Percentiles rank a stretch among this genome's conserved stretches.
Conservation (phyloP, 2,329 filamentous ascomycete species). For the Epichloe sibirici region DNA sequence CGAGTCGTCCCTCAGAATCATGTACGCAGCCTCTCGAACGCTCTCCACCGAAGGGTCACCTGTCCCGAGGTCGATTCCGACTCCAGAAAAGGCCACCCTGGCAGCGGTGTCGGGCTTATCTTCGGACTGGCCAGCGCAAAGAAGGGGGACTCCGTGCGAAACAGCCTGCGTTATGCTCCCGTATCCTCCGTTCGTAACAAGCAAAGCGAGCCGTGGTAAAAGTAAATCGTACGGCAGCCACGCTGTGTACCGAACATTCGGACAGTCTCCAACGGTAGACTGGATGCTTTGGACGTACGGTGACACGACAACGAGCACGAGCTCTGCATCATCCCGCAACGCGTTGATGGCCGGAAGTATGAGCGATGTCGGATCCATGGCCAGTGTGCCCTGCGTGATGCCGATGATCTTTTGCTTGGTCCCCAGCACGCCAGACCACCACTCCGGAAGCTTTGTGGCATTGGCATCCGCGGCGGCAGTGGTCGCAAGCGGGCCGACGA, state of each 20-base stretch:
- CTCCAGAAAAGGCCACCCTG: constrained; percentile 19
- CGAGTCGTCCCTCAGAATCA: constrained; percentile 14
- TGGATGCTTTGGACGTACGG: constrained; percentile 17
- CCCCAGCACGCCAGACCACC: constrained; percentile 19
- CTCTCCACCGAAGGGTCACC: constrained; percentile 18
- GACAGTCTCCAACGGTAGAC: constrained; percentile 8
- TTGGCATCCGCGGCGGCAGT: constrained; percentile 8
- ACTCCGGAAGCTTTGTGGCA: constrained; percentile 15
- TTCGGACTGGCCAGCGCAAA: constrained; percentile 24
- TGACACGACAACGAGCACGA: constrained; percentile 22
- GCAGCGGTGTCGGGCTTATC: constrained; percentile 26
- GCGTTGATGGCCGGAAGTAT: constrained; percentile 26
- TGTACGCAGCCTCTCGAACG: constrained; percentile 14
- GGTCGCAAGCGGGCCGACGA: constrained; percentile 24
- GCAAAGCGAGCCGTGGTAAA: constrained; percentile 20
- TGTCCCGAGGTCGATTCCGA: constrained; percentile 24
- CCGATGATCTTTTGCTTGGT: constrained; percentile 19
- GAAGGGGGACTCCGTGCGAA: constrained; percentile 21
- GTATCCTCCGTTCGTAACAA: constrained; percentile 26
- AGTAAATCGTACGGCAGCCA: constrained; percentile 26
- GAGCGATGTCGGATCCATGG: constrained; percentile 23
- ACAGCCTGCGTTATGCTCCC: constrained; percentile 25
- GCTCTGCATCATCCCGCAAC: constrained; percentile 14
- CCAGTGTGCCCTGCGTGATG: constrained; percentile 26
- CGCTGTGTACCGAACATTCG: constrained; percentile 19